Evolutionary conservation across 352 stramenopile genomes (phyloP), one percentile per base, ranked within the genome.

Genomic region (Globisporangium carolinianum): DNA sequence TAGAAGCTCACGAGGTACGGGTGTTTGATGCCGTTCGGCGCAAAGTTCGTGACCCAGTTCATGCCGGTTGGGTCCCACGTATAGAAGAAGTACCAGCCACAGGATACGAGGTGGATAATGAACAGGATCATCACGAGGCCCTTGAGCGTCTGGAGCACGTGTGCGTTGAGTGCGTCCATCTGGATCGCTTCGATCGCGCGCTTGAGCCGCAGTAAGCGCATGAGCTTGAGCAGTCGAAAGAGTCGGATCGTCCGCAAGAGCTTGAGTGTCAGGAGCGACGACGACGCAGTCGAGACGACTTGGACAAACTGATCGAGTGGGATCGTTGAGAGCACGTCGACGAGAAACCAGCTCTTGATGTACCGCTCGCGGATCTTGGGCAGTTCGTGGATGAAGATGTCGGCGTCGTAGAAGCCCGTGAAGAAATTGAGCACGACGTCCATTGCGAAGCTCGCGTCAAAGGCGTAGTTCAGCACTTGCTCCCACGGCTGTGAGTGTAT

Each of bases 1-100:
- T 97, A 97, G 56, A 97, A 91, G 62, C 79, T 87, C 9, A 89
- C 81, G 11, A 97, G 65, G 64, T 97, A 97, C 51, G 92, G 84
- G 41, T 76, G 69, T 45, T 57, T 15, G 37, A 93, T 61, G 3
- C 78, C 72, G 5, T 82, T 53, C 2, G 56, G 43, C 32, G 74
- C 51, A 15, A 85, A 63, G 43, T 69, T 72, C 5, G 75, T 91
- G 51, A 91, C 82, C 82, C 82, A 91, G 59, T 89, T 90, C 47
- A 62, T 63, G 5, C 79, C 75, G 12, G 57, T 61, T 6, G 82
- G 79, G 58, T 91, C 81, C 79, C 81, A 91, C 17, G 81, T 91
- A 58, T 89, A 89, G 45, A 91, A 89, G 66, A 89, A 79, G 55
- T 83, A 91, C 81, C 81, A 91, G 35, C 67, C 81, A 12, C 81